Conservation (phyloP, 2,329 filamentous ascomycete genomes). For the Alternaria postmessia region DNA sequence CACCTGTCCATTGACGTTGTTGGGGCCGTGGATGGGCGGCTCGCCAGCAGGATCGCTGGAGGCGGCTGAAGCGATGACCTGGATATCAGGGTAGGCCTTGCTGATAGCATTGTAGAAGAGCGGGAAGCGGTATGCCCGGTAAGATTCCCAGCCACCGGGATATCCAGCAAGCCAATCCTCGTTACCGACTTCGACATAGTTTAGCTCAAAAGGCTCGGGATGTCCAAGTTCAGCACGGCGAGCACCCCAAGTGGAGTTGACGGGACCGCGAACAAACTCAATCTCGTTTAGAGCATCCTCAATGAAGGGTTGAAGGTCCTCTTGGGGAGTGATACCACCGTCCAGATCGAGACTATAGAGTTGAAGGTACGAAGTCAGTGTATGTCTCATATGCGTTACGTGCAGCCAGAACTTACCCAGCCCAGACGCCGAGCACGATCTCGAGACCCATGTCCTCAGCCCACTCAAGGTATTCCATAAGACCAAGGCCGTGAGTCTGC, state of each 20-base stretch:
- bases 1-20: constrained; percentile 33
- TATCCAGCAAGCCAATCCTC: constrained; percentile 50
- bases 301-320: constrained; percentile 50
- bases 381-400: no score
- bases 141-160: constrained; percentile 38
- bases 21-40: constrained; percentile 47
- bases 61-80: constrained; percentile 46
- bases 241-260: constrained; percentile 45
- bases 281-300: constrained; percentile 51
- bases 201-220: constrained; percentile 48
- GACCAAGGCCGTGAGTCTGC: constrained; percentile 55
- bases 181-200: constrained; percentile 51
- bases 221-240: constrained; percentile 48
- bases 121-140: constrained; percentile 44
- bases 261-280: constrained; percentile 44
- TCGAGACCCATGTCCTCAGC: constrained; percentile 57
- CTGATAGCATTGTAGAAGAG: constrained; percentile 47
- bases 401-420: constrained; percentile 31
- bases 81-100: constrained; percentile 46
- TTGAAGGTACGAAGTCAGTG: no score
- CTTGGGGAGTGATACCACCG: constrained; percentile 47
- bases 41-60: constrained; percentile 37
- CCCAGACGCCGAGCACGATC: constrained; percentile 54
- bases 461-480: constrained; percentile 60
- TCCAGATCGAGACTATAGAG: constrained; percentile 49